These are phyloP conservation scores for Annulohypoxylon nitens DNA, from an alignment of 495 filamentous ascomycete species.

Conservation along the genomic window DNA sequence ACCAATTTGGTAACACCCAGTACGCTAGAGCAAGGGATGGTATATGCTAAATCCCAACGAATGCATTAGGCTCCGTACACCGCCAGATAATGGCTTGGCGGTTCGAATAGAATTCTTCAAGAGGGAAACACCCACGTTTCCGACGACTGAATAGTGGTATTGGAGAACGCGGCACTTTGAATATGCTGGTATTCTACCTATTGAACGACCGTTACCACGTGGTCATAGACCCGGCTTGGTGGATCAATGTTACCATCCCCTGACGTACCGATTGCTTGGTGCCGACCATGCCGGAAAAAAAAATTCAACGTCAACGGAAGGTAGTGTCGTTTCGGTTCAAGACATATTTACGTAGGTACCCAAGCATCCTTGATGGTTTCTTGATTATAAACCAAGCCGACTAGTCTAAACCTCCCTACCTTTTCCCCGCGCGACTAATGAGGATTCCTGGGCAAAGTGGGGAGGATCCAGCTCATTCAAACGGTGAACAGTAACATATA, in stretches of 20 bases:
- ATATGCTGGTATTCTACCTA: neutral
- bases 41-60: conserved; percentile 3
- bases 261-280: neutral
- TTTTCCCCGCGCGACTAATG: no score
- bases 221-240: neutral
- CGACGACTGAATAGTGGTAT: neutral
- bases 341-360: no score
- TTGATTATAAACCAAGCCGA: no score
- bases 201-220: neutral
- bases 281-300: neutral
- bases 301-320: no score
- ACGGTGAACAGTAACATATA: no score
- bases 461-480: no score
- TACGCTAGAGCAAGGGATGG: neutral
- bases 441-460: no score
- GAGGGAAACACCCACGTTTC: neutral
- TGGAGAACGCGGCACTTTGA: neutral
- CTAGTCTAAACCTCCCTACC: no score
- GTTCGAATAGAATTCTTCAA: neutral
- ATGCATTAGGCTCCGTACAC: neutral
- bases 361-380: no score
- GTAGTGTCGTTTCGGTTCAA: no score
- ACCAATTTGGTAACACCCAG: neutral
- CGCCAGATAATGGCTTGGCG: conserved; percentile 6
- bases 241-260: conserved; percentile 12